phyloP scores from a whole-genome alignment of 768 basidiomycete species.

The Mycena crocata region DNA sequence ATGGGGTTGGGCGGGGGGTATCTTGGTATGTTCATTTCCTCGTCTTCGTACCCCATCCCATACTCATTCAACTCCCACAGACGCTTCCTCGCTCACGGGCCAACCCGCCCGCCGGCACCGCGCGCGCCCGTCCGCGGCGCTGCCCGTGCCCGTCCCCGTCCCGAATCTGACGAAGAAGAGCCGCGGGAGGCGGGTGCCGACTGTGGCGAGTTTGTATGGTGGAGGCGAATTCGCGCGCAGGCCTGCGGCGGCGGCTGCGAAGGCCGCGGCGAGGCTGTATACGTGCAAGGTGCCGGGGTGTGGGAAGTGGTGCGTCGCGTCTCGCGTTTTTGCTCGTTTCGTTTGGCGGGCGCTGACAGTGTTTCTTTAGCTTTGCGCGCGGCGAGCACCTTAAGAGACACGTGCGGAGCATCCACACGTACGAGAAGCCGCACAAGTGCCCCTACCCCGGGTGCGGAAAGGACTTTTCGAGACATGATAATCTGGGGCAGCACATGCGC shows the following conservation, averaged over 20 bases:
- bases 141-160: conserved; percentile 59
- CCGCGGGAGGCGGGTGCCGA: conserved; percentile 66
- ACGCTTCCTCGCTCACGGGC: too few relatives aligned
- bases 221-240: not conserved
- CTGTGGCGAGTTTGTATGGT: conserved; percentile 39
- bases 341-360: too few relatives aligned
- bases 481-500: conserved; percentile 79
- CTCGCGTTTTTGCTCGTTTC: too few relatives aligned
- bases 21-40: too few relatives aligned
- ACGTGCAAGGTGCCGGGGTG: conserved; percentile 79
- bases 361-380: conserved; percentile 80
- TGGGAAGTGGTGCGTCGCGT: too few relatives aligned
- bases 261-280: conserved; percentile 56
- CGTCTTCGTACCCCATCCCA: too few relatives aligned
- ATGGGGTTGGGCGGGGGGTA: too few relatives aligned
- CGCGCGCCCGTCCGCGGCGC: conserved; percentile 37
- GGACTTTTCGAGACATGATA: conserved; percentile 80
- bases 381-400: conserved; percentile 88
- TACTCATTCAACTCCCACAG: too few relatives aligned
- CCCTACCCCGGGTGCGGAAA: conserved; percentile 74
- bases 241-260: not conserved
- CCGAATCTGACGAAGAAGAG: conserved; percentile 79
- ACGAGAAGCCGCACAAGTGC: conserved; percentile 81
- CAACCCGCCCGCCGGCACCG: conserved; percentile 33
- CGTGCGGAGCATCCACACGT: conserved; percentile 82